Conservation (phyloP, 2,329 filamentous ascomycete species). For the Huntiella savannae region DNA sequence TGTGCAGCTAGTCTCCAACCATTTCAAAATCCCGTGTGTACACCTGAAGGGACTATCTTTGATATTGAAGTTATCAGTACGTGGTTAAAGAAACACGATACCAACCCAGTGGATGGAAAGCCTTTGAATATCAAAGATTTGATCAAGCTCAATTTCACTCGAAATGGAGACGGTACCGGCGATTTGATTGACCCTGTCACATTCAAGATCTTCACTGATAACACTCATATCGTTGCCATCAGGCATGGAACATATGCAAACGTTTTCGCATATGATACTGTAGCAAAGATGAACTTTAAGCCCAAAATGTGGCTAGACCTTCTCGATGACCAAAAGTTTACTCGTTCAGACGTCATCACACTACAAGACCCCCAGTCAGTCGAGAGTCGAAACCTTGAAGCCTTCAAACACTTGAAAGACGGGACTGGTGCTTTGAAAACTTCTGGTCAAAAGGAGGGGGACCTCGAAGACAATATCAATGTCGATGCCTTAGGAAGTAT, state of each 20-base stretch:
- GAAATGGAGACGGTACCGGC: constrained; percentile 50
- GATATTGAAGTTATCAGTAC: constrained; percentile 85
- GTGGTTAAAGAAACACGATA: constrained; percentile 86
- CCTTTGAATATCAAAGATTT: constrained; percentile 65
- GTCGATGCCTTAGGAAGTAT: constrained; percentile 58
- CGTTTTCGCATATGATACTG: constrained; percentile 89
- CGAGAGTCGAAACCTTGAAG: constrained; percentile 59
- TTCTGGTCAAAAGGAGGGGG: constrained; percentile 49
- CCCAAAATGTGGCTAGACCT: constrained; percentile 89
- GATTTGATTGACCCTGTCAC: constrained; percentile 83
- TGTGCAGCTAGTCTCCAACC: constrained; percentile 92
- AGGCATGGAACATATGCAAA: constrained; percentile 68
- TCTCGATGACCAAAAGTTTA: constrained; percentile 71
- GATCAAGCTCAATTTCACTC: constrained; percentile 77
- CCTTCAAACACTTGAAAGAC: constrained; percentile 78
- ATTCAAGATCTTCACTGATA: constrained; percentile 94
- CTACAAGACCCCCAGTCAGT: constrained; percentile 90
- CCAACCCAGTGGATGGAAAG: constrained; percentile 73
- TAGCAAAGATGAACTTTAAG: constrained; percentile 91
- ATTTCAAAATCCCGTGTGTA: constrained; percentile 89
- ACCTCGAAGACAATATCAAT: constrained; percentile 54
- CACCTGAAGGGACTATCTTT: constrained; percentile 69
- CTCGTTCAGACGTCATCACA: constrained; percentile 81
- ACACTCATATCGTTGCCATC: constrained; percentile 88
- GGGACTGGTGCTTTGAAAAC: constrained; percentile 51